Percentiles rank a stretch among this genome's conserved stretches.
Evolutionary conservation across 106 monocot genomes (phyloP).

Genomic region (Chionographis japonica): DNA sequence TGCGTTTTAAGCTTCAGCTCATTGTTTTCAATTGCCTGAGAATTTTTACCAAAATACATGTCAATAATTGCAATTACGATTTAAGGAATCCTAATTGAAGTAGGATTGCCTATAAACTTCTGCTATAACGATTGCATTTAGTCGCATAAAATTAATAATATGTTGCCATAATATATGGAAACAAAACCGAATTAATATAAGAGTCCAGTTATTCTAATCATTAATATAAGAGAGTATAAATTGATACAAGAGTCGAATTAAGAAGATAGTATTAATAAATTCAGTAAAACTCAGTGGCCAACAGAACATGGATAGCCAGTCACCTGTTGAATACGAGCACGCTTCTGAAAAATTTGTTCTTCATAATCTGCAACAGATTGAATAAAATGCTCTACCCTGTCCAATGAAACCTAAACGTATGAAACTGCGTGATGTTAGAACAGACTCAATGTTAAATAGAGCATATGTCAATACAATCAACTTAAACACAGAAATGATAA

Average conservation of each 20-base stretch:
- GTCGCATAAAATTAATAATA: too few relatives aligned
- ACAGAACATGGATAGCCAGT: background rate
- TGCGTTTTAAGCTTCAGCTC: constrained; percentile 49
- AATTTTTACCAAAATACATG: constrained; percentile 6
- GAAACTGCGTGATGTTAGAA: background rate
- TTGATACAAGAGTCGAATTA: too few relatives aligned
- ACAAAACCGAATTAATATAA: too few relatives aligned
- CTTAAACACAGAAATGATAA: background rate
- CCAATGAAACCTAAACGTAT: constrained; percentile 59
- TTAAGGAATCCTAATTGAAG: too few relatives aligned
- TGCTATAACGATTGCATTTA: too few relatives aligned
- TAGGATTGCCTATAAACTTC: too few relatives aligned
- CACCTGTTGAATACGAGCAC: constrained; percentile 84
- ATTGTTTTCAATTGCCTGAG: constrained; percentile 77
- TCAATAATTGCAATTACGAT: background rate
- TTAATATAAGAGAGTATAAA: too few relatives aligned
- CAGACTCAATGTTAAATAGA: background rate
- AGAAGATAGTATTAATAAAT: background rate
- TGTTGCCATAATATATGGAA: too few relatives aligned
- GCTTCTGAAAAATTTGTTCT: constrained; percentile 90
- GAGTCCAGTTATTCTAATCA: too few relatives aligned
- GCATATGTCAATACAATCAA: background rate
- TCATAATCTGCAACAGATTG: constrained; percentile 86
- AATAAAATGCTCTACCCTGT: constrained; percentile 86
- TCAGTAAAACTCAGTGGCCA: background rate